Base-by-base conservation (phyloP, 2,329 filamentous ascomycete species). In the Arthrobotrys musiformis region DNA sequence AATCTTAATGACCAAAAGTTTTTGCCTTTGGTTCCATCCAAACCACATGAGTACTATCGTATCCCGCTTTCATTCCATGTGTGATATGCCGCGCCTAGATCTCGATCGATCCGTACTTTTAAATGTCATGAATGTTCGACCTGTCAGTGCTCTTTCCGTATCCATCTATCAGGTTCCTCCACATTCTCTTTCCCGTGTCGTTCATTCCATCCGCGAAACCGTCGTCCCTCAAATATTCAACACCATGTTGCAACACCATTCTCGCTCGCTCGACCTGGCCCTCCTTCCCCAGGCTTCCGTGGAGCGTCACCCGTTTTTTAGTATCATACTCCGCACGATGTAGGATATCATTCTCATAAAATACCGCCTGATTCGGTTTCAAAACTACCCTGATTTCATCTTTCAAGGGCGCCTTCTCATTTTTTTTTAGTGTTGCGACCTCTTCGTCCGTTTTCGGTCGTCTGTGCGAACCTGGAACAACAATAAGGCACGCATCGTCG, bases 261-360 rank as follows among this genome's bases (percentile, higher is more conserved):
- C 61, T 78, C 19, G 76, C 69, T 22, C 79, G 56, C 63, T 70
- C 72, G 9, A 66, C 56, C 30, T 67, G 64, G 13, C 74, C 78
- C 24, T 70, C 63, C 44, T 52, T 66, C 8, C 76, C 68, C 60
- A 72, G 62, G 37, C 64, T 76, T 44, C 61, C 77, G 37, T 79
- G 77, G 15, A 79, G 46, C 13, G 77, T 79, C 42, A 77, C 70
- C 28, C 77, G 50, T 62, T 77, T 60, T 2, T 67, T 61, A 3
- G 46, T 72, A 48, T 74, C 78, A 64, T 78, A 79, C 70, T 70
- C 63, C 33, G 68, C 76, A 33, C 69, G 60, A 48, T 76, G 72
- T 26, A 79, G 42, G 13, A 79, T 79, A 52, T 79, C 78, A 44
- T 78, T 79, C 44, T 79, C 76, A 44, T 79, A 79, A 54, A 79